Evolutionary conservation across 1,284 basidiomycete genomes (phyloP).

Genomic region (Anthracocystis panici-leucophaei): DNA sequence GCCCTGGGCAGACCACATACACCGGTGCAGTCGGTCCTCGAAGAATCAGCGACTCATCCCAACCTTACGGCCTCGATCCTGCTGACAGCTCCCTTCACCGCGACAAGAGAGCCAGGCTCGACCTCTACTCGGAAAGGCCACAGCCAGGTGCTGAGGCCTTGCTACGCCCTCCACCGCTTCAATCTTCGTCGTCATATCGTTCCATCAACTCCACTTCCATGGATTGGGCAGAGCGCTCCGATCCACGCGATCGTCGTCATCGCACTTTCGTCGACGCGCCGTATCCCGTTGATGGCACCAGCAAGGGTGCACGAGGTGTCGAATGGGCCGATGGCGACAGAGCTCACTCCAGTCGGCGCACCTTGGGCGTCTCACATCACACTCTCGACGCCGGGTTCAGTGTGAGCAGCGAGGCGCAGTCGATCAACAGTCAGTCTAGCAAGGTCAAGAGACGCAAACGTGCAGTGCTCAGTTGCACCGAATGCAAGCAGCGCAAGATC

Average conservation of each 20-base stretch:
- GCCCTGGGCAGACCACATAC: constrained; percentile 6
- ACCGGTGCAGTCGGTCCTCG: constrained; percentile 16
- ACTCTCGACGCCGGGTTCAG: constrained; percentile 16
- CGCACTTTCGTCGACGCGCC: constrained; percentile 16
- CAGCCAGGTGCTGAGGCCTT: constrained; percentile 10
- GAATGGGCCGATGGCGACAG: constrained; percentile 33
- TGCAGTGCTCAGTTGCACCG: constrained; percentile 54
- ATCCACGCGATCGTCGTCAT: constrained; percentile 19
- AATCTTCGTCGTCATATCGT: constrained; percentile 26
- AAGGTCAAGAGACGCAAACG: constrained; percentile 52
- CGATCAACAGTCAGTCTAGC: constrained; percentile 20
- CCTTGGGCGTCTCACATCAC: constrained; percentile 31
- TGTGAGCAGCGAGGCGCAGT: constrained; percentile 17
- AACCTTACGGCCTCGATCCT: constrained; percentile 11
- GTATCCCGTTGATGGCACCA: constrained; percentile 3
- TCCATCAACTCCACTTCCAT: constrained; percentile 15
- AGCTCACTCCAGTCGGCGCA: constrained; percentile 25
- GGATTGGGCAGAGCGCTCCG: constrained; percentile 26
- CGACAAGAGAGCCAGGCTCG: constrained; percentile 40
- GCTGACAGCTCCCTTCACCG: constrained; percentile 24
- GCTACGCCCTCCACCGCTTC: constrained; percentile 29
- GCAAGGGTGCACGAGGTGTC: constrained; percentile 6
- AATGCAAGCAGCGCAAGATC: constrained; percentile 61
- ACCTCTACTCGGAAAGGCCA: constrained; percentile 28
- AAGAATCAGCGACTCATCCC: constrained; percentile 31